Base-by-base conservation (phyloP, 2,329 filamentous ascomycete species). In the Chaetomium sp. region DNA sequence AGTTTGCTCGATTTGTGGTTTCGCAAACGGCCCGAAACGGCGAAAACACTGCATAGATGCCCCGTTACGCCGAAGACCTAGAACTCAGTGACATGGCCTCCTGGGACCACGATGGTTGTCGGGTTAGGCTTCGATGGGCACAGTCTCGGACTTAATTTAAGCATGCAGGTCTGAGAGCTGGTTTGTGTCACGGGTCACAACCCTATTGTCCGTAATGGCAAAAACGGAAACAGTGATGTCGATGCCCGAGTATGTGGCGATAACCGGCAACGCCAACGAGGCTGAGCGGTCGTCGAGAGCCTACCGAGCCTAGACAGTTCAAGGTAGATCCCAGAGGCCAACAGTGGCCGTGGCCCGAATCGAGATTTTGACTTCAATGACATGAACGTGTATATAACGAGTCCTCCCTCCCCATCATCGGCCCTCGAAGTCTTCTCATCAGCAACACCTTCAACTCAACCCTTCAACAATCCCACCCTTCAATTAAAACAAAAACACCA, bases 361-460 rank as follows among this genome's bases (percentile, higher is more conserved):
- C 10, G 25, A 33, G 13, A 49, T 4, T 19, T 2, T 19, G 16
- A 42, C 38, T n/a, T n/a, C n/a, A n/a, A n/a, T 42, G 38, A 19
- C 56, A n/a, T 10, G 29, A 59, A 51, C 10, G 16, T 50, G 45
- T 66, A 64, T 66, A 66, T 31, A 56, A 62, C 13, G 9, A 6
- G 21, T 19, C 25, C 19, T 38, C n/a, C 25, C 47, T 53, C 38
- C 31, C 61, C 60, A 19, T 23, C 25, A 29, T 51, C 45, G 16
- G 10, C 23, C n/a, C 29, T 54, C 47, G 4, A 47, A 1, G 3
- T 60, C 31, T 23, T 49, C 38, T 50, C 62, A 59, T 55, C 65
- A 62, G 42, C 62, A 67, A 19, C 65, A 57, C 8, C 35, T 45
- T 42, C 55, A 56, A 27, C 23, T 16, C 27, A 50, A 27, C 38